Evolutionary conservation across 345 rosid genomes (phyloP).

Genomic region (Acer negundo): DNA sequence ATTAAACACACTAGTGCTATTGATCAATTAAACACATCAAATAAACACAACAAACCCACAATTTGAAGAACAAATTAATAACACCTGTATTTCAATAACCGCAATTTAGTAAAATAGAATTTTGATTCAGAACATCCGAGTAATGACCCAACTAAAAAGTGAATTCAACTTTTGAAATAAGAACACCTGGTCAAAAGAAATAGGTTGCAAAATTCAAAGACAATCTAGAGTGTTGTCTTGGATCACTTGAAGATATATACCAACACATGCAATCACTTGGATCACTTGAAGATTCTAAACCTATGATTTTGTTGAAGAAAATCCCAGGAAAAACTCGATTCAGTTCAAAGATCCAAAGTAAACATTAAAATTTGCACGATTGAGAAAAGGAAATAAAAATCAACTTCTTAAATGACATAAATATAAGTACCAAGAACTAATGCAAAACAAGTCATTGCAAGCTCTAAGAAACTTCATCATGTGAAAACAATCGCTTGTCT

Average conservation of each 20-base stretch:
- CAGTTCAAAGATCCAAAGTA: background rate
- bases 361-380: constrained; percentile 1
- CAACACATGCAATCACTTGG: background rate
- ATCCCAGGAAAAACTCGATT: background rate
- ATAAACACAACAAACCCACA: too few relatives aligned
- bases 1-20: too few relatives aligned
- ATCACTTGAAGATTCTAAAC: background rate
- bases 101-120: too few relatives aligned
- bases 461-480: too few relatives aligned
- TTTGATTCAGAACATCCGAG: too few relatives aligned
- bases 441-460: too few relatives aligned
- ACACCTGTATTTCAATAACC: too few relatives aligned
- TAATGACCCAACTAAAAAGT: constrained; percentile 33
- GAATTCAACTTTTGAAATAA: constrained; percentile 70
- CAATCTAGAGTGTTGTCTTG: background rate
- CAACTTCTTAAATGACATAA: too few relatives aligned
- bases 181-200: constrained; percentile 77
- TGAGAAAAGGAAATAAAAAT: background rate
- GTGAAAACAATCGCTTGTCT: too few relatives aligned
- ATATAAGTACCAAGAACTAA: background rate
- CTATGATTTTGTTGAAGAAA: background rate
- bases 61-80: too few relatives aligned
- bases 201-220: constrained; percentile 67
- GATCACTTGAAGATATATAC: background rate
- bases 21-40: too few relatives aligned